These are phyloP conservation scores for Fraxinus latifolia DNA, from an alignment of 305 asterid genomes.

Conservation along the genomic window DNA sequence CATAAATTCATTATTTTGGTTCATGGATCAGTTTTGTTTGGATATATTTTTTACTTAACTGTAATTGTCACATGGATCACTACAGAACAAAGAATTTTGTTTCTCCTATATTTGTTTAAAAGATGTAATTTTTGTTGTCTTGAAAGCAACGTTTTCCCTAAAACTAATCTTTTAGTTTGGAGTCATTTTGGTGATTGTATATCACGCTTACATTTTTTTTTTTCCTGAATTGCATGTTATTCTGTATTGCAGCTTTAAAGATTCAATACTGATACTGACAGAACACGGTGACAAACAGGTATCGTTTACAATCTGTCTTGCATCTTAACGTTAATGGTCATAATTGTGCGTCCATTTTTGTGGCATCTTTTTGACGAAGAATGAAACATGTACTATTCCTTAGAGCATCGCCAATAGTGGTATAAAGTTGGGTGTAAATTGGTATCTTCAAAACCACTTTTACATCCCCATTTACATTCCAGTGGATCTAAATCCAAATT, in stretches of 20 bases:
- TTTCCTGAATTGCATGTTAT: slow-evolving; percentile 19
- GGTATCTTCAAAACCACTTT: not conserved
- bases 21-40: not conserved
- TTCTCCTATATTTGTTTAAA: not conserved
- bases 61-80: not conserved
- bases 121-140: not conserved
- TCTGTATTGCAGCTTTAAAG: slow-evolving; percentile 45
- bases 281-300: slow-evolving; percentile 55
- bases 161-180: slow-evolving; percentile 5
- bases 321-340: slow-evolving; percentile 2
- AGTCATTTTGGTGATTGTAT: not conserved
- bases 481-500: not conserved
- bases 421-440: not conserved
- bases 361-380: slow-evolving; percentile 6
- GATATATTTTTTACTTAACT: not conserved
- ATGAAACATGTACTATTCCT: not conserved
- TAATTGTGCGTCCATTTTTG: slow-evolving; percentile 1
- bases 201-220: slow-evolving; percentile 12
- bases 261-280: slow-evolving; percentile 44
- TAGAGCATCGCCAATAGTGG: not conserved
- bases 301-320: slow-evolving; percentile 8
- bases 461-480: not conserved
- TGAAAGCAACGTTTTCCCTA: not conserved
- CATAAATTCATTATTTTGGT: not conserved
- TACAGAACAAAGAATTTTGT: not conserved